Conservation (phyloP, 164 flowering plant genomes). For the Liriodendron chinense region DNA sequence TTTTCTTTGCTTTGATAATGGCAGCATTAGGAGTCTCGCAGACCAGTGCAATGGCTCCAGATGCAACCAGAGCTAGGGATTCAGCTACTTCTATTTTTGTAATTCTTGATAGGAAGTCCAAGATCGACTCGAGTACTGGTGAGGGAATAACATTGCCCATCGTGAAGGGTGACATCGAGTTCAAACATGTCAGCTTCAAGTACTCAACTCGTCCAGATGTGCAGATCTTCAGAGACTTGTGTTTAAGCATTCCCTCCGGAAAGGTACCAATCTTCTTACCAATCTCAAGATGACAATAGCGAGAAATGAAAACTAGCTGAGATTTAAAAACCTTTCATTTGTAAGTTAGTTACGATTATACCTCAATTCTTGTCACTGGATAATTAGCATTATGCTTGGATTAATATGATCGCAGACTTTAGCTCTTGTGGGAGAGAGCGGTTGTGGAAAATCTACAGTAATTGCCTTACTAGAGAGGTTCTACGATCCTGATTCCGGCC, state of each 20-base stretch:
- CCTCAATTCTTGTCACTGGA: neutral
- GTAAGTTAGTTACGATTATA: neutral
- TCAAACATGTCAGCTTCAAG: slow-evolving; percentile 41
- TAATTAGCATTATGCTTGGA: neutral
- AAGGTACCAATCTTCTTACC: slow-evolving; percentile 28
- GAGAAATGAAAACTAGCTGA: neutral
- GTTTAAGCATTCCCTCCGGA: slow-evolving; percentile 49
- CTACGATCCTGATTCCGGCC: slow-evolving; percentile 66
- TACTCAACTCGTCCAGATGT: slow-evolving; percentile 48
- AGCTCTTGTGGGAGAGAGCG: slow-evolving; percentile 78
- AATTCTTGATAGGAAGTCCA: slow-evolving; percentile 48
- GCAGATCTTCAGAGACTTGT: slow-evolving; percentile 44
- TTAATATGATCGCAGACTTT: slow-evolving; percentile 43
- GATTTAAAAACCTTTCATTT: neutral
- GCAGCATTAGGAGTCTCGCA: slow-evolving; percentile 49
- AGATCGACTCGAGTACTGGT: slow-evolving; percentile 47
- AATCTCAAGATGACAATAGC: neutral
- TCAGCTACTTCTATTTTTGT: slow-evolving; percentile 52
- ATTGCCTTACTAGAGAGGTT: slow-evolving; percentile 66
- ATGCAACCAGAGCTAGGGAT: slow-evolving; percentile 45
- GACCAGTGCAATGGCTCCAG: slow-evolving; percentile 41
- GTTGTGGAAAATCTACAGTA: slow-evolving; percentile 72
- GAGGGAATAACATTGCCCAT: slow-evolving; percentile 31
- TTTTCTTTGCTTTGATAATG: slow-evolving; percentile 31
- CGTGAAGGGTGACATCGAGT: slow-evolving; percentile 36